Evolutionary conservation across 768 basidiomycete genomes (phyloP).

Genomic region (Xerocomellus amylosporus): DNA sequence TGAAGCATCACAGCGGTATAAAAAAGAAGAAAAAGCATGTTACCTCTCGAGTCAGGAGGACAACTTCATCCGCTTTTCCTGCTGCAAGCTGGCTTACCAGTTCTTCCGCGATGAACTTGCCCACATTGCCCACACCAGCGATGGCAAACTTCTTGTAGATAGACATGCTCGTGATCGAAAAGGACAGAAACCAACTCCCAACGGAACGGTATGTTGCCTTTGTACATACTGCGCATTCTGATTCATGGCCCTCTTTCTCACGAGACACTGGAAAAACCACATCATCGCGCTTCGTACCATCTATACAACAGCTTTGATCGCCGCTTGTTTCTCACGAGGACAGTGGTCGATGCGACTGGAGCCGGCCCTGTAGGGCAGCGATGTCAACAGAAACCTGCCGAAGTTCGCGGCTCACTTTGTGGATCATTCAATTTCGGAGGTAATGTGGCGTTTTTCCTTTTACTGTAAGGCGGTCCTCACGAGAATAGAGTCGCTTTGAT

Average conservation of each 20-base stretch:
- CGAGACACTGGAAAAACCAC: too few species aligned
- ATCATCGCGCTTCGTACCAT: too few species aligned
- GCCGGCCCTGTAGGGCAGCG: too few species aligned
- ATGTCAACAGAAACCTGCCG: too few species aligned
- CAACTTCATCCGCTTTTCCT: not conserved
- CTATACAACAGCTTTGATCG: too few species aligned
- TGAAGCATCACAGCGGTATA: not conserved
- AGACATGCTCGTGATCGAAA: not conserved
- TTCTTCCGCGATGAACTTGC: not conserved
- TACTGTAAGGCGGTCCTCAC: too few species aligned
- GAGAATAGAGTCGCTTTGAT: too few species aligned
- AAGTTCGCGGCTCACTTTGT: too few species aligned
- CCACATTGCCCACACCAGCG: slow-evolving; percentile 1
- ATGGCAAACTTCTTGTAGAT: not conserved
- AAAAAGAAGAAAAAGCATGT: not conserved
- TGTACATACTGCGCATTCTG: not conserved
- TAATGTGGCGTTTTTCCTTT: too few species aligned
- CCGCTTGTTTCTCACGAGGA: too few species aligned
- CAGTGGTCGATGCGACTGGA: too few species aligned
- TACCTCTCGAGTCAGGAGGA: slow-evolving; percentile 1
- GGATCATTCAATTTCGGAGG: too few species aligned
- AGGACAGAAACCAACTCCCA: not conserved
- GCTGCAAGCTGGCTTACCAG: not conserved
- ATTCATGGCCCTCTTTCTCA: not conserved
- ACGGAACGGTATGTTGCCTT: not conserved